Evolutionary conservation across 352 stramenopile genomes (phyloP), one percentile per base, ranked within the genome.

Genomic region (Phytophthora sp.): DNA sequence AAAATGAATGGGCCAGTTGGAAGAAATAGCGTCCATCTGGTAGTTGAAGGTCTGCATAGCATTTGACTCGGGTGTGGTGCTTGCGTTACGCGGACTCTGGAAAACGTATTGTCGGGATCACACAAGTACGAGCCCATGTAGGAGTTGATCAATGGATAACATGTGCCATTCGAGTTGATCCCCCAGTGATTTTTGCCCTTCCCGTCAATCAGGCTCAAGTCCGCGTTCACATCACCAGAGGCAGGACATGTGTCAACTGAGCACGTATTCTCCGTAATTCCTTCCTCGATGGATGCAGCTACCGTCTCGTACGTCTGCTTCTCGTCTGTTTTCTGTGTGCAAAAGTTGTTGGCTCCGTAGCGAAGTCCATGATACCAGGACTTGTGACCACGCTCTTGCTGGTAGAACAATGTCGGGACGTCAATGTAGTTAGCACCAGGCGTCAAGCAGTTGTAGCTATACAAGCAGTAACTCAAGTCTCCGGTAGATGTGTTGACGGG

Each of bases 11-110:
- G 70, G 76, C 82, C 80, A 93, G 52, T 93, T 93, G 20, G 82
- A 68, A 9, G 81, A 92, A 36, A 90, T 89, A 8, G 81, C 84
- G 38, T 92, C 82, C 81, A 91, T 93, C 47, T 93, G 81, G 45
- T 92, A 92, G 66, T 82, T 86, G 60, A 92, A 92, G 3, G 66
- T 35, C 11, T 73, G 74, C 79, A 90, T 89, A 2, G 76, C 63
- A 29, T 85, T 82, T 1, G 74, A 83, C 47, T 64, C 57, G 2
- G 72, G 63, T 0, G 53, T 59, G 1, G 71, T 63, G 24, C 18
- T 57, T 9, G 66, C 51, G 21, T 77, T 73, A 2, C 84, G 70
- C 3, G 80, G 79, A 0, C 7, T 47, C 64, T 73, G 16, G 33
- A 39, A 24, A 65, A 63, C 2, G 49, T 76, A 61, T 88, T 93